Base-by-base conservation (phyloP, 2,329 filamentous ascomycete genomes). In the Trichoderma harzianum region DNA sequence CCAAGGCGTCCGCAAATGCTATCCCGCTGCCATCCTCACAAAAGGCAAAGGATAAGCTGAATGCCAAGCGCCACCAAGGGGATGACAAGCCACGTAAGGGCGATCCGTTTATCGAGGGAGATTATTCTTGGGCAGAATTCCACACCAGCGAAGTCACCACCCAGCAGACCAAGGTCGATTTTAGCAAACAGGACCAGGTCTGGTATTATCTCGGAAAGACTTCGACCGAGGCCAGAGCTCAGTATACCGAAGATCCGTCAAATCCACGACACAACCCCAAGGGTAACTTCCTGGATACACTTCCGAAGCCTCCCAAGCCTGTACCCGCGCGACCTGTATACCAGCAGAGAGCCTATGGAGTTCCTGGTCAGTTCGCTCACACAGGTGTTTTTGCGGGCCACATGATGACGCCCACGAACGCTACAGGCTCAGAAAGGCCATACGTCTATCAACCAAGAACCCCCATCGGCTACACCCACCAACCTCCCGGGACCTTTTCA, bases 221-320 rank as follows among this genome's bases (percentile, higher is more conserved):
- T 24, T 98, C 95, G 26, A 98, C 95, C 7, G 95, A 98, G 78
- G 92, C 94, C 69, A 94, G 91, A 80, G 91, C 94, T 30, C 94
- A 97, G 79, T 99, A 96, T 82, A 97, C 95, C 5, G 93, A 96
- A 77, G 90, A 97, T 81, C 89, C 87, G 57, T 74, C 78, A 10
- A 85, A 81, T 14, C 86, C 82, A n/a, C 83, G 84, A 60, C 87
- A 93, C 80, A 93, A 93, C 72, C 83, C 86, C 2, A 91, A 88
- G 81, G 90, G 90, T 75, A 92, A 92, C 78, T 95, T 92, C 80
- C 80, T 94, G 78, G 91, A 93, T 60, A 90, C 91, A 2, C 84
- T 94, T 67, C 89, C 84, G 66, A 89, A 88, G 75, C 84, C 86
- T 5, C 76, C 80, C 5, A 85, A 82, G 73, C 80, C 82, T 28